Percentiles rank a stretch among this genome's conserved stretches.
These are phyloP conservation scores for Mycena galericulata DNA, from an alignment of 768 basidiomycete genomes.

Conservation along the genomic window DNA sequence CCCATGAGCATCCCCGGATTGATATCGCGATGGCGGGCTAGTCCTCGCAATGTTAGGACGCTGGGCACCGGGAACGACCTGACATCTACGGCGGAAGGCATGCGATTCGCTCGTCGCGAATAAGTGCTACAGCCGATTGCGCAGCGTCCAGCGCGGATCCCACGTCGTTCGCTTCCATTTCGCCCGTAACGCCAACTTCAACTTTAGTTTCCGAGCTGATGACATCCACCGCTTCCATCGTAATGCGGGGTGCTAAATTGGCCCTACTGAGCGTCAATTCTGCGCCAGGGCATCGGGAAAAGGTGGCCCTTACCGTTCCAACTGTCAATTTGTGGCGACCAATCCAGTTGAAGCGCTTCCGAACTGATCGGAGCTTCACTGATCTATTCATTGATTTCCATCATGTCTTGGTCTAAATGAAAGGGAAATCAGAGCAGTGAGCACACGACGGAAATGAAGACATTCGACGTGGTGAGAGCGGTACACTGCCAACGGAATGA, in stretches of 20 bases:
- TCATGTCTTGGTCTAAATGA: too few relatives aligned
- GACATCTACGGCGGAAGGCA: slow-evolving; percentile 15
- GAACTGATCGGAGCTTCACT: slow-evolving; percentile 9
- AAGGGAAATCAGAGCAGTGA: too few relatives aligned
- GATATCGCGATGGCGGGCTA: slow-evolving; percentile 12
- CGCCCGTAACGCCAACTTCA: slow-evolving; percentile 22
- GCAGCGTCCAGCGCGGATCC: slow-evolving; percentile 18
- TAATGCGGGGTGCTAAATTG: too few relatives aligned
- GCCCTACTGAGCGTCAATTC: slow-evolving; percentile 18
- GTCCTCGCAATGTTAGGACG: slow-evolving; percentile 16
- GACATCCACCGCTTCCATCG: slow-evolving; percentile 24
- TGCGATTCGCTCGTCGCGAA: slow-evolving; percentile 21
- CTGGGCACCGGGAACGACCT: slow-evolving; percentile 12
- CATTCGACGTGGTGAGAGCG: too few relatives aligned
- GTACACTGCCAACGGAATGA: too few relatives aligned
- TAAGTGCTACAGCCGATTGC: slow-evolving; percentile 16
- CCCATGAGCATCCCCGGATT: slow-evolving; percentile 18
- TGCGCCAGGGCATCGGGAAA: slow-evolving; percentile 14
- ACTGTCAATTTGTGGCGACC: slow-evolving; percentile 25
- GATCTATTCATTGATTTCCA: too few relatives aligned
- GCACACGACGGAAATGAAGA: too few relatives aligned
- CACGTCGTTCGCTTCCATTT: too few relatives aligned
- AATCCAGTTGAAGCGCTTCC: slow-evolving; percentile 13
- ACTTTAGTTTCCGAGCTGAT: slow-evolving; percentile 17
- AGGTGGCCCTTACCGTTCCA: slow-evolving; percentile 17